These are phyloP conservation scores for Bryoglossum gracile DNA, from an alignment of 495 filamentous ascomycete genomes.

Conservation along the genomic window DNA sequence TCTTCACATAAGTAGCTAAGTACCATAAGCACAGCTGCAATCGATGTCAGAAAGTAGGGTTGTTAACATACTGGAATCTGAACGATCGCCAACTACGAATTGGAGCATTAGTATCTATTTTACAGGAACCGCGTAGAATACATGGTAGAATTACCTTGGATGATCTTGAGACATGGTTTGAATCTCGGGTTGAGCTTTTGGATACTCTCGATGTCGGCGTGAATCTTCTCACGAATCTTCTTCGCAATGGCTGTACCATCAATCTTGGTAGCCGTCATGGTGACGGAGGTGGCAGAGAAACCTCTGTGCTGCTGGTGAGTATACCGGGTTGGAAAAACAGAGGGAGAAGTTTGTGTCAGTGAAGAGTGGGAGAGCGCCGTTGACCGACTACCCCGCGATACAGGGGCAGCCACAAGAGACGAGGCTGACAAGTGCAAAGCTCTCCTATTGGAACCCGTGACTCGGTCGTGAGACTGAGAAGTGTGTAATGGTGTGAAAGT, in stretches of 20 bases:
- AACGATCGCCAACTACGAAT: slow-evolving; percentile 65
- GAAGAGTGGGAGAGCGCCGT: slow-evolving; percentile 7
- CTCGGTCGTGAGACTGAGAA: too few relatives aligned
- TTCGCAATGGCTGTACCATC: slow-evolving; percentile 94
- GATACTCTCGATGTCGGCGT: slow-evolving; percentile 68
- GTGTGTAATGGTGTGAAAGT: too few relatives aligned
- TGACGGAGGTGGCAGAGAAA: slow-evolving; percentile 41
- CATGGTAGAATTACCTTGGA: slow-evolving; percentile 64
- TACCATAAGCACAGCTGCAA: slow-evolving; percentile 11
- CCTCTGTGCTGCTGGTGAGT: background rate
- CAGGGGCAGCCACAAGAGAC: slow-evolving; percentile 9
- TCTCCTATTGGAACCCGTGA: too few relatives aligned
- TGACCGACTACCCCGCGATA: slow-evolving; percentile 22
- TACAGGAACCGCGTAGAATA: slow-evolving; percentile 9
- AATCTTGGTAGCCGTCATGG: slow-evolving; percentile 84
- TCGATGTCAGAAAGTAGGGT: background rate
- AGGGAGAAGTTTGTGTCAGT: background rate
- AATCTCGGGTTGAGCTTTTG: slow-evolving; percentile 79
- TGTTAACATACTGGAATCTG: slow-evolving; percentile 74
- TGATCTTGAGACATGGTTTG: slow-evolving; percentile 80
- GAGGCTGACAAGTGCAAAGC: too few relatives aligned
- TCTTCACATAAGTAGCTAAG: slow-evolving; percentile 93
- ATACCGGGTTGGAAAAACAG: slow-evolving; percentile 1
- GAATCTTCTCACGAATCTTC: slow-evolving; percentile 72
- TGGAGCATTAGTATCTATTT: slow-evolving; percentile 11